Base-by-base conservation (phyloP, 768 basidiomycete species). In the Lyophyllum decastes region DNA sequence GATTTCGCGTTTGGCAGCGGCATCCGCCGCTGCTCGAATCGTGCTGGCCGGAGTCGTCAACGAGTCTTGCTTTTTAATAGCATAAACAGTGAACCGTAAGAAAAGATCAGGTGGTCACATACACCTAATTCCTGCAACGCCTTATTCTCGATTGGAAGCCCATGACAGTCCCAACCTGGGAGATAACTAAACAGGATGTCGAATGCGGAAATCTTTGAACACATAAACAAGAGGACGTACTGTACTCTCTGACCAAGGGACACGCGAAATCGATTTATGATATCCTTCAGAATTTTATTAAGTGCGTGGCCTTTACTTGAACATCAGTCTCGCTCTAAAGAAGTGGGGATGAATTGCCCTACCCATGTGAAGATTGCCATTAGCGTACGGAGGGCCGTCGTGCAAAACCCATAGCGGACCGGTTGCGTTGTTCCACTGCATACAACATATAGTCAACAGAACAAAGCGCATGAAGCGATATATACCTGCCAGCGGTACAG, bases 161-260 rank as follows among this genome's bases (percentile, higher is more conserved):
- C 96, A 70, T 99, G 96, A 66, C 96, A 98, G 67, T 99, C 96
- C 94, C 94, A 99, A 10, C 96, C 96, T 34, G 96, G 95, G 14
- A 91, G 72, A 73, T 95, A 98, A 66, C 96, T 98, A 56, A 17
- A n/a, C 45, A 12, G 34, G 41, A 38, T 52, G 54, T 50, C 35
- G 48, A 57, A 60, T 22, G 2, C 9, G 33, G 24, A 38, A 51
- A 56, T 17, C n/a, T 25, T 26, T 10, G 21, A 26, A 4, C 21
- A 16, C 35, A 4, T 30, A 44, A 24, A 22, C 26, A 22, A 61
- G 48, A 3, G 33, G 27, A 68, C 90, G 70, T 62, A 96, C 94
- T 95, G 87, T 43, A 98, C 89, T 63, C 83, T 82, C 60, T 83
- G 75, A 8, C 96, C 95, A 41, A 82, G 77, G 16, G 86, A 82